Evolutionary conservation across 73 alveolate genomes (phyloP), one percentile per base, ranked within the genome.

Genomic region (Uronychia binucleata): DNA sequence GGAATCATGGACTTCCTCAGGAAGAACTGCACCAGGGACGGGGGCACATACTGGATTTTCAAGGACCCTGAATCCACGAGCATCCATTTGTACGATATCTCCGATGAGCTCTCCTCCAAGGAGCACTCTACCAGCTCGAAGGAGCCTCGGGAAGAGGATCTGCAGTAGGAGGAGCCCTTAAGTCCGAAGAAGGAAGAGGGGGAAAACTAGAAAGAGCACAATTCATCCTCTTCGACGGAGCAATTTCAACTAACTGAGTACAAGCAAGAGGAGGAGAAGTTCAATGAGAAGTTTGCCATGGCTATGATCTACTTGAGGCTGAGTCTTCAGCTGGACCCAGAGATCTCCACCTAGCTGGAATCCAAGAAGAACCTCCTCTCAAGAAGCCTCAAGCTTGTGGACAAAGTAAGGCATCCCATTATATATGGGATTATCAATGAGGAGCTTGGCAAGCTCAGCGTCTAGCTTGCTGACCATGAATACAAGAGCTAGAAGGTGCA

Each of bases 11-110:
- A 77, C 28, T 85, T 85, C 31, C 1, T 85, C 1, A 85, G 77
- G 57, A 26, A 19, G 11, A 85, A 58, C 30, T 85, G 91, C 59
- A 31, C 78, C 0, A 85, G 77, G 35, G 86, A 85, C 28, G 86
- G 86, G 8, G 91, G 91, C n/a, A 85, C 91, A 5, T 85, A 85
- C 46, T 85, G 91, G 91, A 85, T 85, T n/a, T 85, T 85, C 35
- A 85, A 85, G 59, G 86, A 85, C 58, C 57, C 34, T 28, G 91
- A 85, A 33, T 26, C 76, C 25, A 85, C 75, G 28, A 19, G 77
- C 34, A 28, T 85, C 1, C 58, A 76, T 19, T 59, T 85, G 28
- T 85, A 85, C 57, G 91, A 85, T 57, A 27, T 85, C 1, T 57
- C 83, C 28, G 77, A 79, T 46, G 91, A 85, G 8, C 57, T 57